Evolutionary conservation across 257 asterid genomes (phyloP), one percentile per base, ranked within the genome.

Genomic region (Penstemon davidsonii): DNA sequence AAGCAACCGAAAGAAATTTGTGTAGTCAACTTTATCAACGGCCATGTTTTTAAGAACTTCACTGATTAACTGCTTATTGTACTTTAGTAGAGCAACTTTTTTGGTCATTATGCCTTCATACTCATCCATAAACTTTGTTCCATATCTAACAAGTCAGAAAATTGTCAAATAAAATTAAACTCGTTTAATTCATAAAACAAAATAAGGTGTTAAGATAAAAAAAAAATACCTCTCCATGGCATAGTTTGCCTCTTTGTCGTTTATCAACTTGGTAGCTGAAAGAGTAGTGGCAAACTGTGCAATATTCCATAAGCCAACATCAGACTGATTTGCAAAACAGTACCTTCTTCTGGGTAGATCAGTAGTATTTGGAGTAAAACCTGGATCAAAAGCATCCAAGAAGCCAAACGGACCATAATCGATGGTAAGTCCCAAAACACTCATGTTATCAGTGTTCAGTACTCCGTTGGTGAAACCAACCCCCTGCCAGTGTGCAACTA

Each of bases 371-470:
- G 99, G 99, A 15, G 99, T 94, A 80, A 58, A 94, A 77, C 92
- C 84, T 55, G 99, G 99, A 79, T 94, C 99, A 82, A 91, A 94
- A 41, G 97, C 99, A 38, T 94, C 99, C 82, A 94, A 79, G 83
- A 94, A 94, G 55, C 99, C 99, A 54, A 87, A 94, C 67, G 97
- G 99, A 55, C 99, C 99, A 76, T n/a, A n/a, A n/a, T n/a, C n/a
- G n/a, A n/a, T n/a, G n/a, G n/a, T 91, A 64, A 88, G 95, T 13
- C 99, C 97, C 69, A 94, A 74, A 47, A 88, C 87, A 60, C 99
- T 94, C 99, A 94, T 94, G 83, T 91, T 94, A 77, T 94, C 99
- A n/a, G n/a, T n/a, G n/a, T n/a, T n/a, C n/a, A n/a, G n/a, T n/a
- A n/a, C n/a, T n/a, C n/a, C n/a, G n/a, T n/a, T n/a, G n/a, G n/a